Evolutionary conservation across 2,329 filamentous ascomycete species (phyloP), one percentile per base, ranked within the genome.

Genomic region (Xylaria digitata): DNA sequence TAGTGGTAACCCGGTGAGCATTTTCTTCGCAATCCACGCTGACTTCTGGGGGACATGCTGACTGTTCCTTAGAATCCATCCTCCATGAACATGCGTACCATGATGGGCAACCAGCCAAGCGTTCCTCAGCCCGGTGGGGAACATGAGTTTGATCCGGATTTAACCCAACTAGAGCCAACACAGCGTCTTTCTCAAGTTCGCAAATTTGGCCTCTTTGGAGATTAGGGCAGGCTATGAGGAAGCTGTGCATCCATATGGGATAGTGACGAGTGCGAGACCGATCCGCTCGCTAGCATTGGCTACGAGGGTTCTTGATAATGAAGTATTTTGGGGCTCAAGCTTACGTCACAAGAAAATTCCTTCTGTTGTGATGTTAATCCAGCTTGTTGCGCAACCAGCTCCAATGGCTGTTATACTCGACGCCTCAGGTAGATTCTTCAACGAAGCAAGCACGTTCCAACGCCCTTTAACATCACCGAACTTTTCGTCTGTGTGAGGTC

Each of bases 331-430:
- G 48, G 30, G 43, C 15, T 42, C n/a, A 40, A 62, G 65, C 63
- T 73, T 66, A 70, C 26, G 37, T 78, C 71, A 79, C 37, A 78
- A 71, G 48, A 76, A 76, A 21, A 78, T 34, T 3, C 76, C 76
- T 43, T 77, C 74, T 54, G 69, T 70, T 57, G 54, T 61, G 48
- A 87, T 82, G 70, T 83, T 86, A 61, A 96, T 83, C 90, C 93
- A 97, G 76, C 90, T 96, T 19, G 94, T 97, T 50, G 94, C 94
- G 80, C 93, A 97, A 1, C 94, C 94, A n/a, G 92, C 93, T 26
- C 90, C 92, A 56, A 97, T 84, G 56, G 81, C 81, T 70, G 84
- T 80, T 63, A 93, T 87, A 21, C 81, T 80, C 63, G 81, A 83
- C 9, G 79, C 81, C 4, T 83, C 76, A 17, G 85, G 83, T 45